Conservation (phyloP, 768 basidiomycete species). For the Amylocystis lapponica region DNA sequence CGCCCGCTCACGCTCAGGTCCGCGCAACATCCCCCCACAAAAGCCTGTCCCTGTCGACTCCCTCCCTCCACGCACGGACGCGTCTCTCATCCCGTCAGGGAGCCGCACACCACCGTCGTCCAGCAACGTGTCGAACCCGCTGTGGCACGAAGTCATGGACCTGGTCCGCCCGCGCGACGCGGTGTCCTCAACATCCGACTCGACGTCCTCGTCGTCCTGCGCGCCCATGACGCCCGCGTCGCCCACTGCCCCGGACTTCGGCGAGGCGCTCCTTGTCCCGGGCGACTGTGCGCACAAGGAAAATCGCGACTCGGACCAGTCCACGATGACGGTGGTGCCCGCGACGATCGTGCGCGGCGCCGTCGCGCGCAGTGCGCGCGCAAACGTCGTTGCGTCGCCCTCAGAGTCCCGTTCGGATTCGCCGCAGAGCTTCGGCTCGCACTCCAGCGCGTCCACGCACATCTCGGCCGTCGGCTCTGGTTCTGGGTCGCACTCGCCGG, state of each 20-base stretch:
- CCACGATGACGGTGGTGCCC: slow-evolving; percentile 25
- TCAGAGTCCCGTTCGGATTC: slow-evolving; percentile 17
- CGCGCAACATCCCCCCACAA: slow-evolving; percentile 14
- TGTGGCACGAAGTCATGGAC: slow-evolving; percentile 16
- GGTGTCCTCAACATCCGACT: background rate
- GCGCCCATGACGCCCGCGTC: background rate
- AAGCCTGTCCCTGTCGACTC: slow-evolving; percentile 15
- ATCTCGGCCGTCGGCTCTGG: too few relatives aligned
- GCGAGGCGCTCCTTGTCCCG: background rate
- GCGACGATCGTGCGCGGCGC: slow-evolving; percentile 24
- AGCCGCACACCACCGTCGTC: slow-evolving; percentile 12
- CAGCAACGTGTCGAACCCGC: slow-evolving; percentile 7
- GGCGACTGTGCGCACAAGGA: slow-evolving; percentile 14
- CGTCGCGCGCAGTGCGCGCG: slow-evolving; percentile 17
- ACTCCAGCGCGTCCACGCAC: slow-evolving; percentile 17
- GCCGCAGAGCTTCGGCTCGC: slow-evolving; percentile 18
- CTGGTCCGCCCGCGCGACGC: slow-evolving; percentile 12
- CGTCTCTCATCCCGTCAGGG: background rate
- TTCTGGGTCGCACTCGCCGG: too few relatives aligned
- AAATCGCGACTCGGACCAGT: slow-evolving; percentile 24
- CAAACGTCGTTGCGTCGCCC: slow-evolving; percentile 17
- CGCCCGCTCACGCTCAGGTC: slow-evolving; percentile 2
- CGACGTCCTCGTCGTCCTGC: background rate
- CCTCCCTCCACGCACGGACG: slow-evolving; percentile 3
- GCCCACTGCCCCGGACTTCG: background rate